Evolutionary conservation across 495 filamentous ascomycete species (phyloP), one percentile per base, ranked within the genome.

Genomic region (Opeltia flavorubescens): DNA sequence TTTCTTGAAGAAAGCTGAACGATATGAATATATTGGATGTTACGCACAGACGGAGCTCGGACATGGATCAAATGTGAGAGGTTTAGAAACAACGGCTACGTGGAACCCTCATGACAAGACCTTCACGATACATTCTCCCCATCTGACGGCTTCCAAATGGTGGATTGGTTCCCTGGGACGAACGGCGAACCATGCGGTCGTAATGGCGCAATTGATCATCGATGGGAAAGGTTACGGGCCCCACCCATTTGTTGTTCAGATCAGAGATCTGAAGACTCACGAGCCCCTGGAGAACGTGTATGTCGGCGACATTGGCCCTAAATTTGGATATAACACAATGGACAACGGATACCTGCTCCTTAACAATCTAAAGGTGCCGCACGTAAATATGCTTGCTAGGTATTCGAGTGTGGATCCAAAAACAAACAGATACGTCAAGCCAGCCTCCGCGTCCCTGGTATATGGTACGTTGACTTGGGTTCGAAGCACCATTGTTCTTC

Each of bases 11-110:
- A 71, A 63, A 17, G 81, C 81, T 3, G 57, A 72, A 41, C 69
- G 74, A 21, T 83, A 83, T 58, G 62, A 83, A 59, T 71, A 75
- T 46, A 76, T 84, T 48, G 83, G 83, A 44, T 85, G 81, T 54
- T 86, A 86, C 57, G 82, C 81, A 1, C 82, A 86, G 59, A 85
- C 82, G 0, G 82, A 86, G 56, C 54, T 86, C 17, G 81, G 82
- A 12, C 82, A 86, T 56, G 82, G 82, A 4, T 80, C 73, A 11
- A 85, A 86, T 52, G 82, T 86, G 12, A 71, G 81, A 49, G 81
- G 82, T 17, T 63, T 86, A 31, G 79, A 85, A 60, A 86, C 82
- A 15, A 81, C 76, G 9, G 82, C 81, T 13, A 83, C 74, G 24
- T 85, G 79, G 76, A 76, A 83, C 55, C 57, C 70, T 3, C 62